phyloP scores from a whole-genome alignment of 352 stramenopile species.

The Phytophthora parvispora region DNA sequence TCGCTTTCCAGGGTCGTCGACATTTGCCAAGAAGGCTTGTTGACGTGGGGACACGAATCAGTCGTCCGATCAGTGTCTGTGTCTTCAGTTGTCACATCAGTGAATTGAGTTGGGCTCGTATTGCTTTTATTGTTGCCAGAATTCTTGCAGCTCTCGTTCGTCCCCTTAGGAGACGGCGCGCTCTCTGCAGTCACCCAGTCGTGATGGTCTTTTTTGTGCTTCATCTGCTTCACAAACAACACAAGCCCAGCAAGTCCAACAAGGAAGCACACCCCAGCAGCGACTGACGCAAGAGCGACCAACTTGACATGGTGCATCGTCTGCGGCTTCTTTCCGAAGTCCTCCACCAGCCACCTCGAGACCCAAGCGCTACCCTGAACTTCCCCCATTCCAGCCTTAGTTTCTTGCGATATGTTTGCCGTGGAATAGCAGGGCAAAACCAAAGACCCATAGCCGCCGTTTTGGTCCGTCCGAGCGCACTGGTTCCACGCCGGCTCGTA shows the following conservation, averaged over 20 bases:
- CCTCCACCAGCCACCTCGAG: slow-evolving; percentile 16
- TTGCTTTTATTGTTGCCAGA: background rate
- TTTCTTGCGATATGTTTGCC: background rate
- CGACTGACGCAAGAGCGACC: slow-evolving; percentile 14
- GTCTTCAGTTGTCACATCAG: background rate
- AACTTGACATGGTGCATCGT: slow-evolving; percentile 1
- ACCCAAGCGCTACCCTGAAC: slow-evolving; percentile 19
- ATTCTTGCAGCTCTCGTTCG: background rate
- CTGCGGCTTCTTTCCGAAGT: background rate
- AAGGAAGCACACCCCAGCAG: background rate
- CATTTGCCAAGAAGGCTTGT: background rate
- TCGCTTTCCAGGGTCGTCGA: no score
- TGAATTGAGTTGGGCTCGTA: background rate
- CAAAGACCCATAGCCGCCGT: slow-evolving; percentile 21
- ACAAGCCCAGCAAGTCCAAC: background rate
- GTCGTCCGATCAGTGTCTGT: background rate
- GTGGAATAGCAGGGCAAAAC: slow-evolving; percentile 22
- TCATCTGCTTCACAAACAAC: background rate
- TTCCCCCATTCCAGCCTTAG: background rate
- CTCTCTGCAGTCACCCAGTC: no score
- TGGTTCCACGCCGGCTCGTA: slow-evolving; percentile 13
- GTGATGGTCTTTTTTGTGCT: background rate
- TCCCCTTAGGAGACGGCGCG: background rate
- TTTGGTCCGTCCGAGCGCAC: slow-evolving; percentile 5
- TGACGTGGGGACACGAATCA: background rate